A percentile compares a stretch with the other conserved stretches of the same genome.
Conservation (phyloP, 176 grass and related monocot genomes). For the Elymus sibiricus region DNA sequence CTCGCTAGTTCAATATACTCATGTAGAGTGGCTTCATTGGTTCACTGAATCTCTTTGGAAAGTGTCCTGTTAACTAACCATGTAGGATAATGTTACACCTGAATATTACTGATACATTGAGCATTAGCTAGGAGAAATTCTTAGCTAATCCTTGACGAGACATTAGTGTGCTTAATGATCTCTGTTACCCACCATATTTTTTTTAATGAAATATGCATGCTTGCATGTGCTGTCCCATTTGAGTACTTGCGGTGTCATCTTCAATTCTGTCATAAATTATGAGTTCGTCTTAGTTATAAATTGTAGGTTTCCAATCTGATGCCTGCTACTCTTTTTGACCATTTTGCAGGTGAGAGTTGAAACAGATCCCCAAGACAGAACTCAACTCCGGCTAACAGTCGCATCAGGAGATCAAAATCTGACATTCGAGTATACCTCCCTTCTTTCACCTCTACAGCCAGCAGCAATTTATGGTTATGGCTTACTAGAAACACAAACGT, state of each 20-base stretch:
- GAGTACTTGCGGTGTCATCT: background rate
- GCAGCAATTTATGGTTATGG: background rate
- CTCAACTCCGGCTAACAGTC: constrained; percentile 86
- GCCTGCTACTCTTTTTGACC: background rate
- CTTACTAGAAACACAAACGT: background rate
- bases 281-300: background rate
- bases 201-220: background rate
- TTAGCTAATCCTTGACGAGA: background rate
- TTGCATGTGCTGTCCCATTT: background rate
- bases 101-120: background rate
- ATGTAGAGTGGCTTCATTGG: background rate
- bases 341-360: constrained; percentile 81
- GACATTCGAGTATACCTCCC: constrained; percentile 76
- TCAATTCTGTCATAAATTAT: background rate
- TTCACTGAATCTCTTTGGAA: background rate
- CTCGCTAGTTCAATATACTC: background rate
- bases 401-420: constrained; percentile 87
- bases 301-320: background rate
- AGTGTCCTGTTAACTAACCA: background rate
- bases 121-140: constrained; percentile 4
- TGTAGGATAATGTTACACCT: background rate
- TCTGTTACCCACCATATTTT: background rate
- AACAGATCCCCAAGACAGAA: constrained; percentile 96
- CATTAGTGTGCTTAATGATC: background rate
- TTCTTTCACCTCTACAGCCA: constrained; percentile 1